A percentile compares a stretch with the other conserved stretches of the same genome.
phyloP scores from a whole-genome alignment of 2,329 filamentous ascomycete species.

The Stromatinia cepivora region DNA sequence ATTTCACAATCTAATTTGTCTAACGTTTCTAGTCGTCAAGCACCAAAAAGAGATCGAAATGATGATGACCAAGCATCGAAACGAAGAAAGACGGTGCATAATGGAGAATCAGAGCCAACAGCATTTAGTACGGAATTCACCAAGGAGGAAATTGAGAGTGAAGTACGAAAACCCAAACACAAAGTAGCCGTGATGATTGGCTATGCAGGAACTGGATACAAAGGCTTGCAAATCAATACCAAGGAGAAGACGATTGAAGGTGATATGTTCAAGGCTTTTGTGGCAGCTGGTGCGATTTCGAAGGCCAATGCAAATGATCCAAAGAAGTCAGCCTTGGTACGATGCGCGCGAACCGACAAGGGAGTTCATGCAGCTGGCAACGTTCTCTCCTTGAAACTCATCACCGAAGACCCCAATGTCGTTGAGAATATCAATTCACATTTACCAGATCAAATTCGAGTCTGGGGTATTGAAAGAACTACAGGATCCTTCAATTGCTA shows the following conservation, averaged over 20 bases:
- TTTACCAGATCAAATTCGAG: slow-evolving; percentile 82
- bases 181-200: slow-evolving; percentile 96
- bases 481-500: slow-evolving; percentile 94
- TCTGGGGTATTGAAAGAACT: slow-evolving; percentile 91
- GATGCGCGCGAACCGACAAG: slow-evolving; percentile 95
- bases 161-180: slow-evolving; percentile 85
- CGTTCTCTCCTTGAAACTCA: slow-evolving; percentile 91
- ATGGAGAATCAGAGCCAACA: slow-evolving; percentile 39
- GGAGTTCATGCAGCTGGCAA: slow-evolving; percentile 96
- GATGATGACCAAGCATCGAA: slow-evolving; percentile 54
- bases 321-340: slow-evolving; percentile 90
- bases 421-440: slow-evolving; percentile 88
- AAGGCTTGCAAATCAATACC: slow-evolving; percentile 88
- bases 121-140: slow-evolving; percentile 51
- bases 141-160: slow-evolving; percentile 82
- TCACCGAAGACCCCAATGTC: slow-evolving; percentile 86
- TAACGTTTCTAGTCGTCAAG: slow-evolving; percentile 53
- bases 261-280: slow-evolving; percentile 89
- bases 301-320: slow-evolving; percentile 97
- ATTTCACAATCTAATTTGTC: slow-evolving; percentile 37
- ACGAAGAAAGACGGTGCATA: slow-evolving; percentile 50
- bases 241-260: slow-evolving; percentile 92
- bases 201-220: slow-evolving; percentile 95
- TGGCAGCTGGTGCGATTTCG: slow-evolving; percentile 87
- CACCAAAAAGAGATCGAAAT: slow-evolving; percentile 54